These are phyloP conservation scores for Plantago elongata DNA, from an alignment of 257 asterid genomes.

Conservation along the genomic window DNA sequence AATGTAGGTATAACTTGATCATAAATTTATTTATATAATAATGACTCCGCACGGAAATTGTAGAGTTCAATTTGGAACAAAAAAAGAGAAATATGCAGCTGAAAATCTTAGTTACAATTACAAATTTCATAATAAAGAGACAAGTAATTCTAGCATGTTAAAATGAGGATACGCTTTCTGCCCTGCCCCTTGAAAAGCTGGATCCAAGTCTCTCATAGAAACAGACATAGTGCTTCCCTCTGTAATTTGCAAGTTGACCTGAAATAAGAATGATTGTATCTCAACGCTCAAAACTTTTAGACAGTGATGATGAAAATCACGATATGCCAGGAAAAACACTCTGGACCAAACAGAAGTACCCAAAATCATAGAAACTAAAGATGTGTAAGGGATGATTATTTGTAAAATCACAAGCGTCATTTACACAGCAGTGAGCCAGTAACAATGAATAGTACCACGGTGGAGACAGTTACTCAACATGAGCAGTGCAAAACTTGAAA, in stretches of 20 bases:
- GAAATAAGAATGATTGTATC: slow-evolving; percentile 21
- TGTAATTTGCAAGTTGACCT: slow-evolving; percentile 27
- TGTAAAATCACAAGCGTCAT: slow-evolving; percentile 15
- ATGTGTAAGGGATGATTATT: background rate
- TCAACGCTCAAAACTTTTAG: background rate
- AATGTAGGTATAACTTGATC: background rate
- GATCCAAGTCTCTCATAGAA: slow-evolving; percentile 72
- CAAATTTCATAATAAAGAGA: slow-evolving; percentile 9
- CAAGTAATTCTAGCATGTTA: background rate
- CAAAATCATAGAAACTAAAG: slow-evolving; percentile 6
- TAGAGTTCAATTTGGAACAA: slow-evolving; percentile 1
- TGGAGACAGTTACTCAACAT: background rate
- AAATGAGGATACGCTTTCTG: slow-evolving; percentile 66
- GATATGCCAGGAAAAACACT: slow-evolving; percentile 9
- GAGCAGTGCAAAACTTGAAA: background rate
- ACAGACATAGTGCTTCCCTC: slow-evolving; percentile 53
- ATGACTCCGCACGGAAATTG: slow-evolving; percentile 2
- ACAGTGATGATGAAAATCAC: slow-evolving; percentile 13
- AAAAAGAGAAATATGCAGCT: slow-evolving; percentile 9
- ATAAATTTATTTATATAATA: slow-evolving; percentile 7
- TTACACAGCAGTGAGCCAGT: slow-evolving; percentile 12
- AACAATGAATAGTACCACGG: slow-evolving; percentile 6
- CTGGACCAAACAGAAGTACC: slow-evolving; percentile 5
- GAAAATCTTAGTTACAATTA: slow-evolving; percentile 4
- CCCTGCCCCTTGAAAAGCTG: slow-evolving; percentile 73